These are phyloP conservation scores for Mycosarcoma mackinlayi DNA, from an alignment of 1,284 basidiomycete genomes.

Conservation along the genomic window DNA sequence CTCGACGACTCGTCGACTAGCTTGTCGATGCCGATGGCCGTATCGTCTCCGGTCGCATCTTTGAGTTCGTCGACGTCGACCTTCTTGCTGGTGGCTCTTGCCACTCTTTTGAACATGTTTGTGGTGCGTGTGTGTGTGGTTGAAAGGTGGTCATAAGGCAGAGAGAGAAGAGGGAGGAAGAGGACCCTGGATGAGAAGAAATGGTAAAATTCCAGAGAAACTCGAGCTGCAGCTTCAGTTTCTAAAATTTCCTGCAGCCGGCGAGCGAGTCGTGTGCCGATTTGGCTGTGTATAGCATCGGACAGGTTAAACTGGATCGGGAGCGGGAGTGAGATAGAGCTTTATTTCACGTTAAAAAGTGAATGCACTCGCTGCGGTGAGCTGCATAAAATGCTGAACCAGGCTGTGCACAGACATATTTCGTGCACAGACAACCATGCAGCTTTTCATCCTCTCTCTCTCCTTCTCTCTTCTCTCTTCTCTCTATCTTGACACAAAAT, in stretches of 20 bases:
- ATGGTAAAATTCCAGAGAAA: not conserved
- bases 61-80: constrained; percentile 31
- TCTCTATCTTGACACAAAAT: too few relatives aligned
- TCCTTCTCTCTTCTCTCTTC: not conserved
- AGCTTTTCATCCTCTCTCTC: not conserved
- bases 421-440: not conserved
- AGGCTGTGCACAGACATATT: not conserved
- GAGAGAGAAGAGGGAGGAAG: not conserved
- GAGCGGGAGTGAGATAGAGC: constrained; percentile 31
- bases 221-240: constrained; percentile 18
- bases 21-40: constrained; percentile 44
- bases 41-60: constrained; percentile 35
- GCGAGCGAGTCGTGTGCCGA: constrained; percentile 5
- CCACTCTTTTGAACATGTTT: constrained; percentile 49
- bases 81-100: constrained; percentile 35
- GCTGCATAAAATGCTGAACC: not conserved
- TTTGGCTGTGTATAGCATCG: not conserved
- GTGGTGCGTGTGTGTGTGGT: not conserved
- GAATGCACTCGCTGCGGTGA: not conserved
- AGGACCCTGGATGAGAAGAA: constrained; percentile 5
- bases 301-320: not conserved
- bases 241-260: constrained; percentile 30
- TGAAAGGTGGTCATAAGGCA: not conserved
- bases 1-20: constrained; percentile 46
- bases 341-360: too few relatives aligned